Conservation (phyloP, 2,329 filamentous ascomycete species). For the Monosporascus sp. region DNA sequence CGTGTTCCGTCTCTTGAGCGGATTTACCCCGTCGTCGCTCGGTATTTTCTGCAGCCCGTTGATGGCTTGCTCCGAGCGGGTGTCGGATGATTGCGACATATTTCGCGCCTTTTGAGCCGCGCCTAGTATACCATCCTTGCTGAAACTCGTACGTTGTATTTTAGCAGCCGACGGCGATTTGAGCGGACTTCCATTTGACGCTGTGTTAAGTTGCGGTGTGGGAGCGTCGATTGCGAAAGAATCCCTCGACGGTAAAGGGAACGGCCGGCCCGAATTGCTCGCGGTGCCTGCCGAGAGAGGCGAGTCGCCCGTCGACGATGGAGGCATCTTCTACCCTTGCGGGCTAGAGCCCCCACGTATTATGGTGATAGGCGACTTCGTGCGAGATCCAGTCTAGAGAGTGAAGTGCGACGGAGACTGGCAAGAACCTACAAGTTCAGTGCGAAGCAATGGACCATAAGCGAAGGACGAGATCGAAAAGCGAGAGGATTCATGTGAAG, state of each 20-base stretch:
- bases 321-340: constrained; percentile 37
- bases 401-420: neutral
- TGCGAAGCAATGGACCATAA: neutral
- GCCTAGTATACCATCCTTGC: constrained; percentile 48
- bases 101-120: constrained; percentile 50
- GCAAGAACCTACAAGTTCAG: neutral
- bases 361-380: neutral
- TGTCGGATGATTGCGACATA: constrained; percentile 49
- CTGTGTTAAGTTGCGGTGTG: constrained; percentile 35
- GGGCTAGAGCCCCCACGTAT: constrained; percentile 10
- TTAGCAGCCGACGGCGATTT: constrained; percentile 49
- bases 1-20: constrained; percentile 56
- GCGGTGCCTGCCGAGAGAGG: constrained; percentile 37
- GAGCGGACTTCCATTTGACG: constrained; percentile 36
- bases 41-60: constrained; percentile 41
- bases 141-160: constrained; percentile 44
- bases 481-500: neutral
- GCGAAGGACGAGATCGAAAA: neutral
- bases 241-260: constrained; percentile 40
- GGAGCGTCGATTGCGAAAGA: constrained; percentile 44
- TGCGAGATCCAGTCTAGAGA: neutral
- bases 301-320: constrained; percentile 49
- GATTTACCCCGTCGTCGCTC: constrained; percentile 47
- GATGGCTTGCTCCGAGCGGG: constrained; percentile 34
- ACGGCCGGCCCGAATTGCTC: constrained; percentile 34